Percentiles rank a stretch among this genome's conserved stretches.
These are phyloP conservation scores for Cystofilobasidium bisporidii DNA, from an alignment of 768 basidiomycete species.

Conservation along the genomic window DNA sequence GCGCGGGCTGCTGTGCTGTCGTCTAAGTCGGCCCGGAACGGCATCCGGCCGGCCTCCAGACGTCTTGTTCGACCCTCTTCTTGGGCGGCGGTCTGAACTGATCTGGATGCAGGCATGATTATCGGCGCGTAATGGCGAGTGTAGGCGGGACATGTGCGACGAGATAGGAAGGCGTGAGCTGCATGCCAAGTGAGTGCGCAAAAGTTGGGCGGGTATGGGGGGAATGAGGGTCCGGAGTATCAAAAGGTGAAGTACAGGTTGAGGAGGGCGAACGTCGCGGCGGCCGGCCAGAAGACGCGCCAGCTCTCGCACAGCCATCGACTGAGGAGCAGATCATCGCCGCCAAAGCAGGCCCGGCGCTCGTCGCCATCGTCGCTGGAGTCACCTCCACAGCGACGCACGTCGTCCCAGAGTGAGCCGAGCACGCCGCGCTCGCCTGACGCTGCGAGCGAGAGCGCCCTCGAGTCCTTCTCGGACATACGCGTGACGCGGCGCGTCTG, in stretches of 20 bases:
- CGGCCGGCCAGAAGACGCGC: slow-evolving; percentile 5
- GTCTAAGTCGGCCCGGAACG: no score
- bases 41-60: no score
- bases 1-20: no score
- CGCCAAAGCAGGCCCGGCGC: background rate
- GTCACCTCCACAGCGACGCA: background rate
- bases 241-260: background rate
- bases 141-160: no score
- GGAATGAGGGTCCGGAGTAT: no score
- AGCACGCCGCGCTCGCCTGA: background rate
- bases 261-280: background rate
- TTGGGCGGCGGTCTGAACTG: no score
- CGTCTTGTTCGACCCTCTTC: no score
- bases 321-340: background rate
- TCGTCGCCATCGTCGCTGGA: background rate
- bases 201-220: no score
- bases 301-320: background rate
- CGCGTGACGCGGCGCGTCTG: slow-evolving; percentile 15
- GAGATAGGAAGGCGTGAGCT: no score
- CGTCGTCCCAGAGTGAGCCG: background rate
- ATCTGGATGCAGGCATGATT: no score
- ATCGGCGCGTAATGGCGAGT: no score
- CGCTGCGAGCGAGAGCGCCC: background rate
- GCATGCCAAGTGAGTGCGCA: no score
- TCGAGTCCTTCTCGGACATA: slow-evolving; percentile 4